A percentile compares a stretch with the other conserved stretches of the same genome.
These are phyloP conservation scores for Santalum album DNA, from an alignment of 164 flowering plant species.

Conservation along the genomic window DNA sequence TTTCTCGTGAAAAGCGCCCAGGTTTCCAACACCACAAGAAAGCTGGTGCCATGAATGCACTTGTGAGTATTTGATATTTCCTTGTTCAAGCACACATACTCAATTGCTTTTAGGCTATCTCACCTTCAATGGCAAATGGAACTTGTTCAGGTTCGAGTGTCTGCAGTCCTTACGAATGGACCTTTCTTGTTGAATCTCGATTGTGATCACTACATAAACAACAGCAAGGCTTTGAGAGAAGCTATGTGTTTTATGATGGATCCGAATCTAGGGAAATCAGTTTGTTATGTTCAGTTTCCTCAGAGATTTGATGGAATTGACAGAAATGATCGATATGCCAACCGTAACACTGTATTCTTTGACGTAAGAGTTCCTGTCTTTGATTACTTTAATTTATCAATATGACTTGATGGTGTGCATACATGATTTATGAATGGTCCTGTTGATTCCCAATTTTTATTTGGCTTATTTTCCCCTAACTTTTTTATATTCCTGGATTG, in stretches of 20 bases:
- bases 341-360: constrained; percentile 90
- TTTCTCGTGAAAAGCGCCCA: constrained; percentile 94
- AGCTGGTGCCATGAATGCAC: constrained; percentile 95
- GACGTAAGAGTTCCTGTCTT: constrained; percentile 49
- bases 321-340: constrained; percentile 88
- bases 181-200: constrained; percentile 94
- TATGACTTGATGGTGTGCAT: not conserved
- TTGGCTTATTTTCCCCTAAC: not conserved
- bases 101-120: not conserved
- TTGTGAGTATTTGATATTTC: constrained; percentile 37
- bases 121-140: not conserved
- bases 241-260: constrained; percentile 99
- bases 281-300: constrained; percentile 95
- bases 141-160: constrained; percentile 70
- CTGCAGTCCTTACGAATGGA: constrained; percentile 95
- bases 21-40: constrained; percentile 94
- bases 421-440: not conserved
- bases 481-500: constrained; percentile 5
- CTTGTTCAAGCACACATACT: too few species aligned
- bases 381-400: not conserved
- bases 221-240: constrained; percentile 92
- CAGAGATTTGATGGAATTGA: constrained; percentile 99
- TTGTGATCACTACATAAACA: constrained; percentile 98
- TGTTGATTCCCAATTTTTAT: constrained; percentile 3
- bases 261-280: constrained; percentile 84